phyloP scores from a whole-genome alignment of 1,284 basidiomycete species.

The Macrocybe sp. region DNA sequence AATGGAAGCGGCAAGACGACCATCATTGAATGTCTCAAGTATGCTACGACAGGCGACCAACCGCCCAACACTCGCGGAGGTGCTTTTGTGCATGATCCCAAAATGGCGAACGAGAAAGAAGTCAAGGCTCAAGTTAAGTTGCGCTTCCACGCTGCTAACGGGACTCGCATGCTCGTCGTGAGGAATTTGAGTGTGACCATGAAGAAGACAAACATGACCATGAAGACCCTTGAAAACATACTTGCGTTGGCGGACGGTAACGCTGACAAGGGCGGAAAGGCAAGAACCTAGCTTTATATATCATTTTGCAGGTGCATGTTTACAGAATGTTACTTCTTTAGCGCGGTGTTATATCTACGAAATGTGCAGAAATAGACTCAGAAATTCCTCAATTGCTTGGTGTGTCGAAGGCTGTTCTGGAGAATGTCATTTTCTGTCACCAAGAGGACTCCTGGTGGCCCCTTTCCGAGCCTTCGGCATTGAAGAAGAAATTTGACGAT shows the following conservation, averaged over 20 bases:
- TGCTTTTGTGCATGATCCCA: slow-evolving; percentile 97
- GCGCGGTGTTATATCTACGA: slow-evolving; percentile 89
- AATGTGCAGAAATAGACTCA: slow-evolving; percentile 93
- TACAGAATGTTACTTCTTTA: slow-evolving; percentile 25
- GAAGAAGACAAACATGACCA: slow-evolving; percentile 87
- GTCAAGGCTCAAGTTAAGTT: slow-evolving; percentile 98
- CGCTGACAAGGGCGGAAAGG: slow-evolving; percentile 71
- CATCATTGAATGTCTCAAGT: slow-evolving; percentile 99
- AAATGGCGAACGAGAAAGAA: slow-evolving; percentile 98
- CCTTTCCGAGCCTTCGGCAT: slow-evolving; percentile 80
- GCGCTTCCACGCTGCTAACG: slow-evolving; percentile 88
- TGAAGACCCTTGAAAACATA: slow-evolving; percentile 98
- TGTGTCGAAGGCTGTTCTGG: slow-evolving; percentile 94
- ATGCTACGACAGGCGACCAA: slow-evolving; percentile 96
- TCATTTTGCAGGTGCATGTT: background rate
- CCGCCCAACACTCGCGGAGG: slow-evolving; percentile 98
- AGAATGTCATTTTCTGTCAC: slow-evolving; percentile 99
- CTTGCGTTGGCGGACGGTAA: slow-evolving; percentile 72
- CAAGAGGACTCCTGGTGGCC: slow-evolving; percentile 99
- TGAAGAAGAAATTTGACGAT: slow-evolving; percentile 99
- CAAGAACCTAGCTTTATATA: slow-evolving; percentile 25
- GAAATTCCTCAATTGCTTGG: slow-evolving; percentile 94
- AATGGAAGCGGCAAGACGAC: slow-evolving; percentile 99
- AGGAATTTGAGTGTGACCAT: slow-evolving; percentile 91
- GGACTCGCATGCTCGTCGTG: slow-evolving; percentile 86